These are phyloP conservation scores for Kazachstania sp. DNA, from an alignment of 1,139 yeast species.

Conservation along the genomic window DNA sequence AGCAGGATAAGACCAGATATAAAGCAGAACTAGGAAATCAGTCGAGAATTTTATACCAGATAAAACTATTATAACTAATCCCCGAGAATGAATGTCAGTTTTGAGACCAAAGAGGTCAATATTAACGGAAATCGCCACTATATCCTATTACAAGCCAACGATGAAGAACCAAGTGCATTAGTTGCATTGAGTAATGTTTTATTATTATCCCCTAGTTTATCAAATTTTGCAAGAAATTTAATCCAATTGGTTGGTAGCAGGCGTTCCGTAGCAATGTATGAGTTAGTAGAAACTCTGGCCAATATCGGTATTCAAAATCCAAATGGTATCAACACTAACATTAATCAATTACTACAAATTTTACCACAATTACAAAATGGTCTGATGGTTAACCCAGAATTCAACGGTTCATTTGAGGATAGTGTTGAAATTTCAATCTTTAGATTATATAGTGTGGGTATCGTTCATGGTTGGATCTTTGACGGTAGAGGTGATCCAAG, in stretches of 20 bases:
- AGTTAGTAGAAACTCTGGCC: conserved; percentile 40
- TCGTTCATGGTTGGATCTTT: conserved; percentile 48
- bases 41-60: too few relatives aligned
- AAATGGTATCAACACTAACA: conserved; percentile 16
- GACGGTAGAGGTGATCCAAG: conserved; percentile 28
- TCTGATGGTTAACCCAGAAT: conserved; percentile 59
- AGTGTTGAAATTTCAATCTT: conserved; percentile 39
- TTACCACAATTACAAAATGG: conserved; percentile 67
- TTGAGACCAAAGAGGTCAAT: conserved; percentile 28
- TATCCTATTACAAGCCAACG: conserved; percentile 63
- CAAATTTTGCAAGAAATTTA: conserved; percentile 22
- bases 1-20: too few relatives aligned
- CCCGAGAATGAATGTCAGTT: conserved; percentile 6
- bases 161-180: conserved; percentile 84
- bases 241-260: conserved; percentile 24
- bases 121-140: conserved; percentile 35
- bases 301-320: conserved; percentile 34
- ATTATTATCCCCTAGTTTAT: conserved; percentile 39
- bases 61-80: too few relatives aligned
- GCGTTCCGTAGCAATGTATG: conserved; percentile 25
- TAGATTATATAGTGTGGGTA: conserved; percentile 36
- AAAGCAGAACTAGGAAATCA: too few relatives aligned
- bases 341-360: conserved; percentile 30
- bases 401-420: conserved; percentile 53
- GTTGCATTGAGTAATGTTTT: conserved; percentile 73